Percentiles rank a stretch among this genome's conserved stretches.
Evolutionary conservation across 129 eudicot species (phyloP).

Genomic region (Flaveria robusta): DNA sequence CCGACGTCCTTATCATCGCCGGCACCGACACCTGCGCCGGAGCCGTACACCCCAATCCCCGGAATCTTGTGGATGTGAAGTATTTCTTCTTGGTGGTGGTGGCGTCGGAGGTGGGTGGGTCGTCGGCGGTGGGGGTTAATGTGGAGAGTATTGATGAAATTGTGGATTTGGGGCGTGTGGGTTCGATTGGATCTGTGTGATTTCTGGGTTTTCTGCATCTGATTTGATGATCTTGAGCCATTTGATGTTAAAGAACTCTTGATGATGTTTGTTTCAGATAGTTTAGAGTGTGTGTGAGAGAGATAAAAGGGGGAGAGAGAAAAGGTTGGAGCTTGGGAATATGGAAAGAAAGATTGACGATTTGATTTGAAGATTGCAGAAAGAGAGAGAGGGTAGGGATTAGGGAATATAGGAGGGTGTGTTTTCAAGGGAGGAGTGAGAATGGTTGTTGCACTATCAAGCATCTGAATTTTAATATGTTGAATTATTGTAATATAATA

Average conservation of each 20-base stretch:
- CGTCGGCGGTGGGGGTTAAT: conserved; percentile 32
- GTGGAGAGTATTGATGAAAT: conserved; percentile 64
- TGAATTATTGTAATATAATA: not conserved
- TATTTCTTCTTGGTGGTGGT: conserved; percentile 48
- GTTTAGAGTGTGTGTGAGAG: conserved; percentile 12
- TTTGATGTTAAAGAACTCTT: conserved; percentile 9
- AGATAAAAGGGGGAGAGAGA: conserved; percentile 9
- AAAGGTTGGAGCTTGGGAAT: conserved; percentile 12
- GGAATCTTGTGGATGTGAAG: conserved; percentile 48
- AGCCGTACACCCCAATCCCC: conserved; percentile 81
- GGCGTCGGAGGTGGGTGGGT: not conserved
- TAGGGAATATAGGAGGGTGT: conserved; percentile 25
- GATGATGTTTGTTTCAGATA: no score
- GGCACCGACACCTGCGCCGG: conserved; percentile 87
- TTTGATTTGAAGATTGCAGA: conserved; percentile 14
- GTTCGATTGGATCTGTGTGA: conserved; percentile 55
- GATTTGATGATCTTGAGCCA: conserved; percentile 40
- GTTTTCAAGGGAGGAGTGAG: conserved; percentile 23
- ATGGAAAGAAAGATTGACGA: conserved; percentile 18
- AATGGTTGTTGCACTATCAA: conserved; percentile 35
- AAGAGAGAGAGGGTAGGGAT: conserved; percentile 7
- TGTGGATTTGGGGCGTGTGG: conserved; percentile 52
- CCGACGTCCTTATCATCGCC: conserved; percentile 70
- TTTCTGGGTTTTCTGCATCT: conserved; percentile 49
- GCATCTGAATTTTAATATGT: conserved; percentile 15